phyloP scores from a whole-genome alignment of 345 rosid species.

The Cardamine resedifolia region DNA sequence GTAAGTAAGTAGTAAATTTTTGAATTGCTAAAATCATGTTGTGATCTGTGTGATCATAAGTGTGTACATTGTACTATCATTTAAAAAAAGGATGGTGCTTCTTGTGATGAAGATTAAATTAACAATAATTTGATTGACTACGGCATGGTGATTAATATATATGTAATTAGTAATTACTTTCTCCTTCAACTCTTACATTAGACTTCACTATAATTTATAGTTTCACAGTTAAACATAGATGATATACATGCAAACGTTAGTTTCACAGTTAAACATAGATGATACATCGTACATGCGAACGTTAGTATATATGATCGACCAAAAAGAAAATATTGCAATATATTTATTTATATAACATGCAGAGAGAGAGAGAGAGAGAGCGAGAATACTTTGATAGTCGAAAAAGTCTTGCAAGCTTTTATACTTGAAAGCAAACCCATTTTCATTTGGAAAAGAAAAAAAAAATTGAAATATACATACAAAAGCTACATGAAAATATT shows the following conservation, averaged over 20 bases:
- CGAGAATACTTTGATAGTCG: neutral
- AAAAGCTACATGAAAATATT: neutral
- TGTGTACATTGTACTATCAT: neutral
- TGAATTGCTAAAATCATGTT: neutral
- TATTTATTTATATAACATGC: neutral
- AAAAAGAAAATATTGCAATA: neutral
- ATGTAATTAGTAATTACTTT: neutral
- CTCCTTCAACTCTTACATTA: neutral
- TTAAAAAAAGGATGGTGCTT: neutral
- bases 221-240: neutral
- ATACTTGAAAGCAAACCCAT: neutral
- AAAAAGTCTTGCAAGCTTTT: neutral
- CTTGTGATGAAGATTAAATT: neutral
- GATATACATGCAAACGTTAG: neutral
- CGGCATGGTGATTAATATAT: neutral
- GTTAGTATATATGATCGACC: neutral
- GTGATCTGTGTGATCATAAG: neutral
- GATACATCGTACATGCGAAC: neutral
- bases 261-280: neutral
- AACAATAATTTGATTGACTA: too few species aligned
- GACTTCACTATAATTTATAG: neutral
- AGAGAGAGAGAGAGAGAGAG: neutral
- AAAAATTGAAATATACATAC: too few species aligned
- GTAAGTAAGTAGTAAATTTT: neutral
- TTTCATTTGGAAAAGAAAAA: neutral